These are phyloP conservation scores for Parathielavia appendiculata DNA, from an alignment of 495 filamentous ascomycete species.

Conservation along the genomic window DNA sequence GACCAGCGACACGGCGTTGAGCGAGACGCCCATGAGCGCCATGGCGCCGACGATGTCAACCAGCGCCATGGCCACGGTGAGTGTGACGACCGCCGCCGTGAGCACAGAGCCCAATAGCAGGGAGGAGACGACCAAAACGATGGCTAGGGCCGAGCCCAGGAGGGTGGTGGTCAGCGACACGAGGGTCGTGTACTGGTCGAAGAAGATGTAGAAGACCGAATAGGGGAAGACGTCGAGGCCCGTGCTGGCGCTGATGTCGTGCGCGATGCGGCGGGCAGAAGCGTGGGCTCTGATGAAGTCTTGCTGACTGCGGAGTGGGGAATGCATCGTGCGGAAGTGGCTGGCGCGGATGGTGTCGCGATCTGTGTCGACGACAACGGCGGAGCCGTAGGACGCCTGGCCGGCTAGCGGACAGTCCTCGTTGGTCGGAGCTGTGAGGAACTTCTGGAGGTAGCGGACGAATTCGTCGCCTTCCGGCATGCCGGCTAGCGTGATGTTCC, in stretches of 20 bases:
- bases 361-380: constrained; percentile 70
- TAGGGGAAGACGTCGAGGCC: constrained; percentile 86
- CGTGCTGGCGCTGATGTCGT: constrained; percentile 60
- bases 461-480: constrained; percentile 94
- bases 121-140: constrained; percentile 73
- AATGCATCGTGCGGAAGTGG: constrained; percentile 89
- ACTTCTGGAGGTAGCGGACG: constrained; percentile 73
- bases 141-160: constrained; percentile 72
- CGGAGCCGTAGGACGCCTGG: constrained; percentile 77
- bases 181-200: constrained; percentile 91
- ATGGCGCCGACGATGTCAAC: constrained; percentile 93
- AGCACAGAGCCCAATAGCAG: constrained; percentile 75
- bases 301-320: constrained; percentile 76
- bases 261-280: constrained; percentile 83
- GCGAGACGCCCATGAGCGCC: constrained; percentile 80
- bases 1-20: constrained; percentile 95
- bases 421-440: constrained; percentile 73
- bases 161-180: constrained; percentile 70
- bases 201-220: constrained; percentile 96
- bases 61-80: constrained; percentile 86
- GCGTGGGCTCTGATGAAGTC: constrained; percentile 91
- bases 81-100: constrained; percentile 75
- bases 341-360: constrained; percentile 64
- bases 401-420: constrained; percentile 83
- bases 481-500: constrained; percentile 81